Percentiles rank a stretch among this genome's conserved stretches.
Conservation (phyloP, 768 basidiomycete genomes). For the Rhodotorula toruloides region DNA sequence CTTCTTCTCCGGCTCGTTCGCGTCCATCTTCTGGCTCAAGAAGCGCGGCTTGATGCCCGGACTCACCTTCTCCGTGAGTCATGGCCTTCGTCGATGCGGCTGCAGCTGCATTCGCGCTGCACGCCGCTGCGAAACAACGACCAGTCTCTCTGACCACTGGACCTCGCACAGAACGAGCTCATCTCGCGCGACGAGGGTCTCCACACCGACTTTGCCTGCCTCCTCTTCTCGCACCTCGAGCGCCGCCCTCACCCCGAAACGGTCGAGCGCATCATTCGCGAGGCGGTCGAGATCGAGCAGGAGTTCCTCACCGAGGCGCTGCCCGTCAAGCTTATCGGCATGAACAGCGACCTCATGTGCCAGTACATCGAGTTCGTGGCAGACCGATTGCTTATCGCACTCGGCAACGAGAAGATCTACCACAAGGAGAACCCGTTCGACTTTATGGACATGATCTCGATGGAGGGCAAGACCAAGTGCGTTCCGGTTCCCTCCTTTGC, state of each 20-base stretch:
- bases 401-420: slow-evolving; percentile 77
- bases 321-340: slow-evolving; percentile 77
- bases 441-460: slow-evolving; percentile 52
- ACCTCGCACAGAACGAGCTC: slow-evolving; percentile 23
- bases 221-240: slow-evolving; percentile 74
- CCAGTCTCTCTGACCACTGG: background rate
- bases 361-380: slow-evolving; percentile 65
- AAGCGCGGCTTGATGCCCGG: slow-evolving; percentile 94
- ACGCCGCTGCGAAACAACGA: no score
- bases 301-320: slow-evolving; percentile 55
- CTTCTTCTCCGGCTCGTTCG: slow-evolving; percentile 86
- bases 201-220: slow-evolving; percentile 91
- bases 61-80: slow-evolving; percentile 84
- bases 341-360: slow-evolving; percentile 83
- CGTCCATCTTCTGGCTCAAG: slow-evolving; percentile 92
- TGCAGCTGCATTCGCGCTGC: no score
- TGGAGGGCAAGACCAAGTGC: slow-evolving; percentile 73
- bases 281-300: slow-evolving; percentile 59
- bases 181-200: slow-evolving; percentile 92
- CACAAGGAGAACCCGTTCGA: slow-evolving; percentile 63
- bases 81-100: no score
- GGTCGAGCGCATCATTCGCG: slow-evolving; percentile 63
- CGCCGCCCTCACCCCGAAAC: slow-evolving; percentile 72
- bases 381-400: slow-evolving; percentile 72
- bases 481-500: background rate